These are phyloP conservation scores for Lactarius vividus DNA, from an alignment of 768 basidiomycete genomes.

Conservation along the genomic window DNA sequence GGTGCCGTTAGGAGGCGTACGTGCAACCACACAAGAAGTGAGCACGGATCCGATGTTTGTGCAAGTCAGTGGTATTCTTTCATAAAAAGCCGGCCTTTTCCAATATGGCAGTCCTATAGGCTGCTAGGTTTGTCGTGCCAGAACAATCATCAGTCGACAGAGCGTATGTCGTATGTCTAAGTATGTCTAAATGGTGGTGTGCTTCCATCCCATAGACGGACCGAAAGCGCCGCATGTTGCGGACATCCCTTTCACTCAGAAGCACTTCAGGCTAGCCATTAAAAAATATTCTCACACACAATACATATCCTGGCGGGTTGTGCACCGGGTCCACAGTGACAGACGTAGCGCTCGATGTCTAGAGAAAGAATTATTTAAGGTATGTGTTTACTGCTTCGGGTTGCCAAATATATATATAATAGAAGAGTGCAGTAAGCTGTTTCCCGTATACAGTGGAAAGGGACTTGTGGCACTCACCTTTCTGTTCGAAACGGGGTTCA, in stretches of 20 bases:
- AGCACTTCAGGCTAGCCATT: neutral
- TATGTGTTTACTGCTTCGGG: neutral
- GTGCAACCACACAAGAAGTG: neutral
- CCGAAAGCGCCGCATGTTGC: neutral
- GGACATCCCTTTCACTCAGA: neutral
- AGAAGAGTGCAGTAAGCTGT: neutral
- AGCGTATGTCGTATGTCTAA: neutral
- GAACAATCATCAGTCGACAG: neutral
- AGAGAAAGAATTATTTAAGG: neutral
- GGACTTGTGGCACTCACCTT: neutral
- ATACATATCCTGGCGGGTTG: neutral
- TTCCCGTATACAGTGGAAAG: neutral
- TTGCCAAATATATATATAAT: neutral
- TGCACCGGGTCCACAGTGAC: neutral
- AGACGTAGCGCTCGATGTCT: neutral
- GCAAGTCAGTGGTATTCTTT: neutral
- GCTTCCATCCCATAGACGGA: neutral
- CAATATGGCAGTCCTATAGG: constrained; percentile 14
- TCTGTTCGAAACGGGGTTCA: neutral
- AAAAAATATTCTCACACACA: neutral
- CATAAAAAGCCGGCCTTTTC: constrained; percentile 6
- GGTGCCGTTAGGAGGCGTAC: neutral
- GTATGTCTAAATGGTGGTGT: neutral
- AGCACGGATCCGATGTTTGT: neutral
- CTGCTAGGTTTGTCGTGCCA: neutral